Evolutionary conservation across 495 filamentous ascomycete species (phyloP).

Genomic region (Penicillium soppii): DNA sequence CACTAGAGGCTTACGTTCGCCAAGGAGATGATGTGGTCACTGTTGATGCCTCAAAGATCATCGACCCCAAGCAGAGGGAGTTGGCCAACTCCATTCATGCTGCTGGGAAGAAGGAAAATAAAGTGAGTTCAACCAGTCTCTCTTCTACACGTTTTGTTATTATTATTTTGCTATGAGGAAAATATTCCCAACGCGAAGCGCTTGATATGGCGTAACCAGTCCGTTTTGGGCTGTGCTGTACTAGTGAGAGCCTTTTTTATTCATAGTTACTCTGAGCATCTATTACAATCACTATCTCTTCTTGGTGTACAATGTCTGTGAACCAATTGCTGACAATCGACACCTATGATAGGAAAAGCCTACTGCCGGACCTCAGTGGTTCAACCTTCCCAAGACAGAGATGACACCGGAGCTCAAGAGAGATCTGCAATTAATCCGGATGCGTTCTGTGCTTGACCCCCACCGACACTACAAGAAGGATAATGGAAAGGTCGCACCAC

Average conservation of each 20-base stretch:
- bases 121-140: conserved; percentile 41
- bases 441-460: conserved; percentile 85
- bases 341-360: conserved; percentile 48
- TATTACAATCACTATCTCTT: conserved; percentile 5
- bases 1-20: conserved; percentile 49
- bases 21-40: conserved; percentile 43
- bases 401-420: conserved; percentile 81
- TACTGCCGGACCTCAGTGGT: conserved; percentile 71
- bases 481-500: conserved; percentile 60
- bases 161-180: conserved; percentile 62
- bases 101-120: conserved; percentile 34
- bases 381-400: conserved; percentile 77
- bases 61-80: conserved; percentile 40
- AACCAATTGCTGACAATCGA: conserved; percentile 27
- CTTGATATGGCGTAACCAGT: conserved; percentile 64
- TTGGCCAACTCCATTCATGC: conserved; percentile 41
- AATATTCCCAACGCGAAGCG: conserved; percentile 55
- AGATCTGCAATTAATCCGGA: conserved; percentile 81
- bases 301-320: conserved; percentile 1
- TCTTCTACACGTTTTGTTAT: conserved; percentile 6
- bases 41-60: conserved; percentile 46
- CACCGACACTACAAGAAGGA: conserved; percentile 93
- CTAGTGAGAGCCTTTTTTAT: conserved; percentile 67
- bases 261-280: conserved; percentile 99
- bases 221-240: conserved; percentile 78